Evolutionary conservation across 768 basidiomycete species (phyloP), one percentile per base, ranked within the genome.

Genomic region (Flagelloscypha sp.): DNA sequence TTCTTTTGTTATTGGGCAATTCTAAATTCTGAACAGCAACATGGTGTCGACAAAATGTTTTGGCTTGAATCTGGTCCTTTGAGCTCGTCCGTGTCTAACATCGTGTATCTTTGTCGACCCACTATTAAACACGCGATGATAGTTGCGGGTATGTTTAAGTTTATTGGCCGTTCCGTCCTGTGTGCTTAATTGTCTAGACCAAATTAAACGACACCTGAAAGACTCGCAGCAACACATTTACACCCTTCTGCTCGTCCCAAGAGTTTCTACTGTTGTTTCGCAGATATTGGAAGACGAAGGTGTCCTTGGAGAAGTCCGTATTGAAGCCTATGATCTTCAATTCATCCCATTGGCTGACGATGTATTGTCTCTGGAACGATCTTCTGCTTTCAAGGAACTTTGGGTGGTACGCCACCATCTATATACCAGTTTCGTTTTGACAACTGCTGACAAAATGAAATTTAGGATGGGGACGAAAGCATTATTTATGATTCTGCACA

Each of bases 1-100:
- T n/a, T 18, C 17, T 10, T 16, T 13, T 35, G 23, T 27, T 31
- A 37, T 21, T 28, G 8, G 9, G 16, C 20, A 18, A 8, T 17
- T 19, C 17, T 13, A 13, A 7, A 16, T 20, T 30, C 18, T 11
- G 9, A 16, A 37, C 47, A 98, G 94, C 86, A 98, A 53, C 93
- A 98, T 77, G 93, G 90, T 5, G 89, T 99, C 3, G 93, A 97
- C 65, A 95, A 95, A 68, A 94, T 99, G 87, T 95, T 93, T 62
- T 99, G 95, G 94, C 76, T 99, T 16, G 95, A 98, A 59, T 58
- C 82, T 8, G 93, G 93, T 12, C 80, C 87, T 7, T 61, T 98
- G 30, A 70, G 76, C 9, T 83, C 87, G 3, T 71, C 77, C 3
- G 92, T 93, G 5, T 73, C 84, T 22, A 93, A 93, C 48, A 77